phyloP scores from a whole-genome alignment of 2,329 filamentous ascomycete species.

The Fusarium nygamai region DNA sequence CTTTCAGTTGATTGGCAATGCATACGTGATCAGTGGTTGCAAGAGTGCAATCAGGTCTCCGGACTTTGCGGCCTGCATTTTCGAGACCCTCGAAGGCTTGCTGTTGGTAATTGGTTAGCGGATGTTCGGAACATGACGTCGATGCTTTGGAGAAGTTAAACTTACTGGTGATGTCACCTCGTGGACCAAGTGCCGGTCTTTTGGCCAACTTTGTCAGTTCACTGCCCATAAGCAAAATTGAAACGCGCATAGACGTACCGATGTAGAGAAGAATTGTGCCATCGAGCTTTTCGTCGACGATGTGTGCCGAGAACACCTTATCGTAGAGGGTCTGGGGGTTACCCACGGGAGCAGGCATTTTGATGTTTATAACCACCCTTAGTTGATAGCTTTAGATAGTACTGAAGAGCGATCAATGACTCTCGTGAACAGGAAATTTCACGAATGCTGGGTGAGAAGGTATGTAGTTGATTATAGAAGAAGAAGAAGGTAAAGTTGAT shows the following conservation, averaged over 20 bases:
- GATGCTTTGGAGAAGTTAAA: slow-evolving; percentile 25
- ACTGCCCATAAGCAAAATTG: background rate
- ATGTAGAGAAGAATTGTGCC: slow-evolving; percentile 95
- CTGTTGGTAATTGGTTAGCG: slow-evolving; percentile 53
- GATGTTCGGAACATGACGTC: slow-evolving; percentile 7
- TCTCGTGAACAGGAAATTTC: background rate
- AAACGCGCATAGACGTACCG: slow-evolving; percentile 63
- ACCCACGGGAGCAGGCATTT: slow-evolving; percentile 79
- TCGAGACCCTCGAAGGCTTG: slow-evolving; percentile 97
- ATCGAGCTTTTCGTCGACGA: slow-evolving; percentile 94
- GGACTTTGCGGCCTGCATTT: slow-evolving; percentile 87
- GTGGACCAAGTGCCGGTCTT: slow-evolving; percentile 94
- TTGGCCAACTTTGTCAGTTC: slow-evolving; percentile 18
- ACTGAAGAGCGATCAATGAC: background rate
- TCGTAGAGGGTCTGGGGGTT: slow-evolving; percentile 90
- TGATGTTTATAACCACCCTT: slow-evolving; percentile 46
- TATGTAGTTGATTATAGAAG: background rate
- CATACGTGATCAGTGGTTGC: slow-evolving; percentile 96
- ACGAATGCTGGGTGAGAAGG: slow-evolving; percentile 5
- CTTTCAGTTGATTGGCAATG: slow-evolving; percentile 31
- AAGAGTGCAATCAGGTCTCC: slow-evolving; percentile 95
- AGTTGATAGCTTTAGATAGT: background rate
- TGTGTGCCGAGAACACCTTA: slow-evolving; percentile 94
- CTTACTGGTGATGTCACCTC: slow-evolving; percentile 96
- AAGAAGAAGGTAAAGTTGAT: background rate